Evolutionary conservation across 345 rosid species (phyloP).

Genomic region (Litchi chinensis): DNA sequence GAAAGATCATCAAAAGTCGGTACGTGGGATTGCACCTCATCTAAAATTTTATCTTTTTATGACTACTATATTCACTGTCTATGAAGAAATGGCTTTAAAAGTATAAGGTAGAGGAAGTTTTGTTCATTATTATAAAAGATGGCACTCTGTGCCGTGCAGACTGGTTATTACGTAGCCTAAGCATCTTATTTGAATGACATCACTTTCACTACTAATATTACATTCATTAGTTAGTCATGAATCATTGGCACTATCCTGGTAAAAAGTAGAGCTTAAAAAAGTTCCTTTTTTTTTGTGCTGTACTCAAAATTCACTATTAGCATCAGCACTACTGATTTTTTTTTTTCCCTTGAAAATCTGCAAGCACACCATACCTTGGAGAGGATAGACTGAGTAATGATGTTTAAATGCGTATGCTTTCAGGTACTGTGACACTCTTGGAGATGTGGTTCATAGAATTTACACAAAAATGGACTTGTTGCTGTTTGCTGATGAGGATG

Average conservation of each 20-base stretch:
- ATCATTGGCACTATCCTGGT: background rate
- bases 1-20: constrained; percentile 70
- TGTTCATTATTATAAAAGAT: background rate
- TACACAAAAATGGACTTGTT: constrained; percentile 78
- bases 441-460: constrained; percentile 61
- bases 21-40: constrained; percentile 24
- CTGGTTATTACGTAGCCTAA: background rate
- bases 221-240: background rate
- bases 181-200: constrained; percentile 1
- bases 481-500: constrained; percentile 61
- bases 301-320: background rate
- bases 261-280: background rate
- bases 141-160: background rate
- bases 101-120: background rate
- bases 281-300: background rate
- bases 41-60: background rate
- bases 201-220: background rate
- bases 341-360: background rate
- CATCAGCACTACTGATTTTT: background rate
- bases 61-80: constrained; percentile 1
- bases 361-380: background rate
- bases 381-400: background rate
- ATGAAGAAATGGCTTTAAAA: background rate
- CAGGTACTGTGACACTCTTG: constrained; percentile 69
- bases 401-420: constrained; percentile 24